These are phyloP conservation scores for Podaxis mareebaensis DNA, from an alignment of 768 basidiomycete species.

Conservation along the genomic window DNA sequence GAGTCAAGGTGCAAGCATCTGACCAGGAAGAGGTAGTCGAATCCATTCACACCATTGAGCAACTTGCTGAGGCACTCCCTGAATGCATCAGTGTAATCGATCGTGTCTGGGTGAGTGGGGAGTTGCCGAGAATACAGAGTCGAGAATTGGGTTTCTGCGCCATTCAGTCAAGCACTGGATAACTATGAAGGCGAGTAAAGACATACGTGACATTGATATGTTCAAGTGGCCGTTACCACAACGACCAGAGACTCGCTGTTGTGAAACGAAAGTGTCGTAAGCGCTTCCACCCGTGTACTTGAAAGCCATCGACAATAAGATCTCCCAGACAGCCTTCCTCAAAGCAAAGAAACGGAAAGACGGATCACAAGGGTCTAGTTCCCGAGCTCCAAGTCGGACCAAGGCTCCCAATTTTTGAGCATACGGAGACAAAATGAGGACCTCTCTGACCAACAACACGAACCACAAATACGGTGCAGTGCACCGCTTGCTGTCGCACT, in stretches of 20 bases:
- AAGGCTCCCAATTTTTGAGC: neutral
- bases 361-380: neutral
- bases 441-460: slow-evolving; percentile 1
- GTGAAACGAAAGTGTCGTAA: neutral
- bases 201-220: neutral
- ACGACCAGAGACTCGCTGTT: neutral
- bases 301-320: neutral
- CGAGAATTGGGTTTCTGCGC: neutral
- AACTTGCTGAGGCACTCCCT: neutral
- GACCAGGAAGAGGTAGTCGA: neutral
- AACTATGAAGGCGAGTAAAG: neutral
- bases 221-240: neutral
- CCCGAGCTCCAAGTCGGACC: neutral
- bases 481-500: neutral
- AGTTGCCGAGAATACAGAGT: neutral
- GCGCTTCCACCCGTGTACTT: neutral
- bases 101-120: neutral
- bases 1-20: neutral
- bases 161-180: no score
- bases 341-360: slow-evolving; percentile 5
- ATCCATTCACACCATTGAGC: neutral
- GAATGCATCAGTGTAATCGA: neutral
- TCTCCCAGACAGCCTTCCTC: neutral
- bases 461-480: neutral
- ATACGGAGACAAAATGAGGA: neutral